phyloP scores from a whole-genome alignment of 345 rosid species.

The Brassica rapa region DNA sequence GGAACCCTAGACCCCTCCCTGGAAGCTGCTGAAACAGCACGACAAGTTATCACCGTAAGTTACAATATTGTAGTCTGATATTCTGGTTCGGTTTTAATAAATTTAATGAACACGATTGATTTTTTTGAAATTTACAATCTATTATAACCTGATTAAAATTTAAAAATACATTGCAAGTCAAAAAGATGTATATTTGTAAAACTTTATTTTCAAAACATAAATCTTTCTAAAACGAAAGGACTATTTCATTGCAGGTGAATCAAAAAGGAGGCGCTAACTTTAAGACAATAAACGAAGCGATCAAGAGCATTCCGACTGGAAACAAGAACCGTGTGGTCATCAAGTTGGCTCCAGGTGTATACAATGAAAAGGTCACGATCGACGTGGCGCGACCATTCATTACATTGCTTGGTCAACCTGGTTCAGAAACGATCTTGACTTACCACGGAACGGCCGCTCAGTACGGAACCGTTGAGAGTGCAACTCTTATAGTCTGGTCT shows the following conservation, averaged over 20 bases:
- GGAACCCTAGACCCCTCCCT: slow-evolving; percentile 51
- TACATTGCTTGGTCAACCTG: slow-evolving; percentile 54
- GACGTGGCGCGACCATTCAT: slow-evolving; percentile 49
- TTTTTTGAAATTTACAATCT: too few relatives aligned
- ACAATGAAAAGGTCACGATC: slow-evolving; percentile 58
- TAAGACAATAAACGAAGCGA: slow-evolving; percentile 52
- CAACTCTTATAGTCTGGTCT: slow-evolving; percentile 36
- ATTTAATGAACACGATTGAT: neutral
- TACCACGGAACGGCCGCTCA: slow-evolving; percentile 49
- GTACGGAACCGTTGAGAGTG: slow-evolving; percentile 50
- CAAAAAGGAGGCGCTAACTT: slow-evolving; percentile 43
- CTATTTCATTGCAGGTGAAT: slow-evolving; percentile 24
- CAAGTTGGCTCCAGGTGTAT: slow-evolving; percentile 51
- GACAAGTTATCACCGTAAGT: slow-evolving; percentile 43
- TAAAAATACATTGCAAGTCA: too few relatives aligned
- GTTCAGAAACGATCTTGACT: slow-evolving; percentile 40
- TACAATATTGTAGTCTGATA: neutral
- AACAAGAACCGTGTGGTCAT: slow-evolving; percentile 59
- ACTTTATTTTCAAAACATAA: neutral
- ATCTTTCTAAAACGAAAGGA: neutral
- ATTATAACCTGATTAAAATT: neutral
- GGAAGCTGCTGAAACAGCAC: slow-evolving; percentile 45
- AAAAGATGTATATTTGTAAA: neutral
- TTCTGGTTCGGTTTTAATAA: neutral
- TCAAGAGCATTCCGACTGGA: slow-evolving; percentile 50